A percentile compares a stretch with the other conserved stretches of the same genome.
These are phyloP conservation scores for Trichothecium sympodiale DNA, from an alignment of 2,329 filamentous ascomycete genomes.

Conservation along the genomic window DNA sequence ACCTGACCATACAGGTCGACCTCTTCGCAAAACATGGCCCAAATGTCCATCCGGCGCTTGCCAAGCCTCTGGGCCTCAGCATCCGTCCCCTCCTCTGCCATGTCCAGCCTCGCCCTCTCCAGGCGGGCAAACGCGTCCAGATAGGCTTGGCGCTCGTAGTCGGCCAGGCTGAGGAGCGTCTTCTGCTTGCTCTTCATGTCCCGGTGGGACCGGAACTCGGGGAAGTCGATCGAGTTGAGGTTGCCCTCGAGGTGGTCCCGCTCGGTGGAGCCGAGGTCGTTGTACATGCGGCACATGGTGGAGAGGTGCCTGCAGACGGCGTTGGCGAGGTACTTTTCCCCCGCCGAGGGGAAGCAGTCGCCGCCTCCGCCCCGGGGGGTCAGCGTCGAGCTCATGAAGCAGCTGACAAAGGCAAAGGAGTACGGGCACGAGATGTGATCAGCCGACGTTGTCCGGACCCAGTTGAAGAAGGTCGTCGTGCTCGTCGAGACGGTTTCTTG, in stretches of 20 bases:
- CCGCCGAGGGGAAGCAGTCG: slow-evolving; percentile 4
- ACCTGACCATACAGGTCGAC: slow-evolving; percentile 7
- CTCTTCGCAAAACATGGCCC: slow-evolving; percentile 4
- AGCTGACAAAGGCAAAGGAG: slow-evolving; percentile 8
- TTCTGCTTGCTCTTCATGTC: slow-evolving; percentile 1
- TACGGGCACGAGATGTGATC: slow-evolving; percentile 8
- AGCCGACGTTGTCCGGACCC: slow-evolving; percentile 7
- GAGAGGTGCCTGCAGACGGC: slow-evolving; percentile 7
- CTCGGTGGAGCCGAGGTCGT: slow-evolving; percentile 9
- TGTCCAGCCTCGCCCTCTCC: background rate
- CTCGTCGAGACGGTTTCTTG: background rate
- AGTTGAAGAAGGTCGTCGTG: slow-evolving; percentile 7
- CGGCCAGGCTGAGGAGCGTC: slow-evolving; percentile 3
- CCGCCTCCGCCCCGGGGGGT: background rate
- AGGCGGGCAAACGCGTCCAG: slow-evolving; percentile 1
- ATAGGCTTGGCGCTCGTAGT: slow-evolving; percentile 4
- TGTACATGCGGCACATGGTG: slow-evolving; percentile 10
- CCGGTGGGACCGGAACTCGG: slow-evolving; percentile 6
- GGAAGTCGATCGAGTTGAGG: slow-evolving; percentile 10
- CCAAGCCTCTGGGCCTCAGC: background rate
- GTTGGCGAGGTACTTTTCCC: slow-evolving; percentile 6
- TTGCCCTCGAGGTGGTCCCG: slow-evolving; percentile 9
- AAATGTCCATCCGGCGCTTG: slow-evolving; percentile 1
- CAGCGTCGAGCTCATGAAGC: slow-evolving; percentile 6
- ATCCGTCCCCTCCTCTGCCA: background rate